Conservation (phyloP, 2,329 filamentous ascomycete genomes). For the Calonectria montana region DNA sequence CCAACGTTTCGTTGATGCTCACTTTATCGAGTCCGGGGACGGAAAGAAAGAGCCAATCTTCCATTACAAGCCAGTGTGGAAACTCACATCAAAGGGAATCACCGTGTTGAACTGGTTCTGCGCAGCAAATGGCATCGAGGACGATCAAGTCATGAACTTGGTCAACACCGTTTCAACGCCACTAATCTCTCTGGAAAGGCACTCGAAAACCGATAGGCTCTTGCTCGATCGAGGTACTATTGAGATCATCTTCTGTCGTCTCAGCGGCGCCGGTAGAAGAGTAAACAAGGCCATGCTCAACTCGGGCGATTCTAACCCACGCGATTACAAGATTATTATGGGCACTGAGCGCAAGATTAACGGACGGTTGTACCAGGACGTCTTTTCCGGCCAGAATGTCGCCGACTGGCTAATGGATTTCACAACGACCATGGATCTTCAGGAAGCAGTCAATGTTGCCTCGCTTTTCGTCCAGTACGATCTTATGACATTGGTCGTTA, state of each 20-base stretch:
- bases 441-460: constrained; percentile 86
- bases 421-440: constrained; percentile 89
- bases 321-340: constrained; percentile 51
- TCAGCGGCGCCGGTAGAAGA: constrained; percentile 83
- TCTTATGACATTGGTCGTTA: constrained; percentile 79
- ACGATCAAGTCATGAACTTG: constrained; percentile 88
- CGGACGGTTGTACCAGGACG: constrained; percentile 81
- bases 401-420: constrained; percentile 98
- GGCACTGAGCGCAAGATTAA: constrained; percentile 80
- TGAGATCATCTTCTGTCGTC: constrained; percentile 93
- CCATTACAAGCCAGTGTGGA: constrained; percentile 87
- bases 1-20: constrained; percentile 91
- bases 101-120: constrained; percentile 92
- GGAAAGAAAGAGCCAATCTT: constrained; percentile 84
- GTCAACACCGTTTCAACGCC: constrained; percentile 84
- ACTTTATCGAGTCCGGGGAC: constrained; percentile 94
- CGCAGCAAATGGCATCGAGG: constrained; percentile 92
- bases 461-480: constrained; percentile 87
- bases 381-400: constrained; percentile 88
- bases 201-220: constrained; percentile 85
- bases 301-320: constrained; percentile 45
- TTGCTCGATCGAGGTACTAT: constrained; percentile 88
- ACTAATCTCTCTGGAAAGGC: constrained; percentile 88
- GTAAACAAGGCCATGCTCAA: constrained; percentile 77
- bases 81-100: constrained; percentile 96